Evolutionary conservation across 139 green algal genomes (phyloP), one percentile per base, ranked within the genome.

Genomic region (Yamagishiella unicocca): DNA sequence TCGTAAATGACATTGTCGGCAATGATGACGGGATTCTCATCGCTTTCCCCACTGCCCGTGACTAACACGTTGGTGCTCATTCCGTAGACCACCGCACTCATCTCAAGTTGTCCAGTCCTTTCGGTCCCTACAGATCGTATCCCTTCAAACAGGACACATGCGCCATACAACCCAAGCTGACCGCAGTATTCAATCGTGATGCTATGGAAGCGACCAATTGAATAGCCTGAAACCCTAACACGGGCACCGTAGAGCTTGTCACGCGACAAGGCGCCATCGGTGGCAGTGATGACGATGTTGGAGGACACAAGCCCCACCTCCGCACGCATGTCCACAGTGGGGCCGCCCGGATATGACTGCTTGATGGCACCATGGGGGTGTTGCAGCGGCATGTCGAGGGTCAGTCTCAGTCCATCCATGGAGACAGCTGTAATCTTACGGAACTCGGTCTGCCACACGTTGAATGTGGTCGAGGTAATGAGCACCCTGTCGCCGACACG

Each of bases 401-500:
- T 61, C 5, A 94, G 88, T 40, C 53, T 75, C 42, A 27, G 82
- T 54, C 72, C 80, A n/a, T 55, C 45, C 62, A 81, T 43, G 37
- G 4, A 1, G 3, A 93, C 64, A 29, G 70, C 77, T 24, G 61
- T 84, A 74, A 94, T 93, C 42, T 67, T 91, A 14, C 86, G 70
- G 25, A 89, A 64, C 77, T 94, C 91, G 17, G 62, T 75, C 84
- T 91, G 82, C 79, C 53, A 68, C 53, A 35, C 75, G 87, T 93
- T 93, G 43, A 55, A 95, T 38, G 82, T 85, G 61, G 85, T 90
- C 74, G 88, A 90, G 40, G 89, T 91, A 38, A 95, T 64, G 43
- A 95, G 27, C 35, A 95, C 68, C 53, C 33, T 42, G 46, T 84
- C 64, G 9, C 87, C 87, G 24, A 87, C 68, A 3, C 22, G 17